These are phyloP conservation scores for Ophiostoma populinum DNA, from an alignment of 2,329 filamentous ascomycete genomes.

Conservation along the genomic window DNA sequence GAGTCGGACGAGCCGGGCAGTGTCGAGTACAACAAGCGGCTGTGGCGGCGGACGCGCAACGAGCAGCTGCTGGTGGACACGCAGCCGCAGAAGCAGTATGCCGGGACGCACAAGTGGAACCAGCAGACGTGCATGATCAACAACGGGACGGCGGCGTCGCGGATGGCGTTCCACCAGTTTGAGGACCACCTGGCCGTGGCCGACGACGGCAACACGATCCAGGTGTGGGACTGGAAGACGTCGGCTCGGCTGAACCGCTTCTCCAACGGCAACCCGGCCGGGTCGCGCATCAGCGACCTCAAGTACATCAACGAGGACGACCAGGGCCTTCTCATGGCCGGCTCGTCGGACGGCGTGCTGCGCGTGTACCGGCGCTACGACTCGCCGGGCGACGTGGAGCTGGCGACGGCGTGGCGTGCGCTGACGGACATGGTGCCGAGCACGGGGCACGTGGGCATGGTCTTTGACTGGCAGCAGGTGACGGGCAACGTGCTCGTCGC, in stretches of 20 bases:
- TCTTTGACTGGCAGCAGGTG: slow-evolving; percentile 99
- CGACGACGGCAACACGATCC: slow-evolving; percentile 80
- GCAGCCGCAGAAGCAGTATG: slow-evolving; percentile 80
- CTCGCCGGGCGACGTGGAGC: slow-evolving; percentile 53
- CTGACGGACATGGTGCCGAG: slow-evolving; percentile 86
- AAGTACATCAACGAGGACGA: slow-evolving; percentile 98
- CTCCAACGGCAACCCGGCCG: slow-evolving; percentile 82
- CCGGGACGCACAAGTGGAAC: slow-evolving; percentile 75
- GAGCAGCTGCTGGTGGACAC: slow-evolving; percentile 84
- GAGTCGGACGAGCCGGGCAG: slow-evolving; percentile 94
- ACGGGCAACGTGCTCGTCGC: slow-evolving; percentile 88
- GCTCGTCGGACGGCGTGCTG: slow-evolving; percentile 86
- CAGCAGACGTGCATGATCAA: slow-evolving; percentile 68
- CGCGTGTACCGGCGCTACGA: slow-evolving; percentile 91
- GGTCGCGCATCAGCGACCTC: slow-evolving; percentile 84
- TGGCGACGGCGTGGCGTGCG: slow-evolving; percentile 82
- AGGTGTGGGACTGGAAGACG: slow-evolving; percentile 85
- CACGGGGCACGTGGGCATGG: slow-evolving; percentile 85
- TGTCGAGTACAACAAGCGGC: slow-evolving; percentile 83
- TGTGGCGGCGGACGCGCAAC: slow-evolving; percentile 86
- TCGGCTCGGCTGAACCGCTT: slow-evolving; percentile 64
- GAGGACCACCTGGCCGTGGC: slow-evolving; percentile 89
- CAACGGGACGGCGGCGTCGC: slow-evolving; percentile 75
- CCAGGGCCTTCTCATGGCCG: slow-evolving; percentile 83
- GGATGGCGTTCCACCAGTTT: slow-evolving; percentile 95